These are phyloP conservation scores for Penicillium silybi DNA, from an alignment of 495 filamentous ascomycete species.

Conservation along the genomic window DNA sequence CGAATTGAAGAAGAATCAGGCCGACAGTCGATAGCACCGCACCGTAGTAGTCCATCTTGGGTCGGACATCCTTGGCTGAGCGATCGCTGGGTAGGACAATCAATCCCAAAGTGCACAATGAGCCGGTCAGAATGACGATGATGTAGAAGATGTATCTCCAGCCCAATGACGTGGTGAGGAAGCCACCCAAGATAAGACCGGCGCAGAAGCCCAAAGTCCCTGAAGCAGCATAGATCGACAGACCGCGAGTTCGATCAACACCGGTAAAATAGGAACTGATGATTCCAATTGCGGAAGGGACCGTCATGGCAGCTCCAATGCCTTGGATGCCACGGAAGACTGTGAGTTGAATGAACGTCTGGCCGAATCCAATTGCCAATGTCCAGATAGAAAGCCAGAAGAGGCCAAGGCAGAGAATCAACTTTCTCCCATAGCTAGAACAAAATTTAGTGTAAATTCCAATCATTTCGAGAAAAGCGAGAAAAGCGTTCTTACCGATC, in stretches of 20 bases:
- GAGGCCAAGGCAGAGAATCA: constrained; percentile 31
- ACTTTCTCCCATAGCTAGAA: constrained; percentile 31
- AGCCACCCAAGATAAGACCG: constrained; percentile 35
- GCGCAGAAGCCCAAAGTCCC: constrained; percentile 37
- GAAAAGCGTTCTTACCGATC: constrained; percentile 24
- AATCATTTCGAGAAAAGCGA: no score
- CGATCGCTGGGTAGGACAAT: constrained; percentile 31
- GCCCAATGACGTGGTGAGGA: constrained; percentile 33
- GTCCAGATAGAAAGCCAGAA: constrained; percentile 35
- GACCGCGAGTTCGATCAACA: constrained; percentile 29
- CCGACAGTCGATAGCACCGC: constrained; percentile 32
- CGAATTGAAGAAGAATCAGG: constrained; percentile 36
- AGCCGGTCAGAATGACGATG: constrained; percentile 32
- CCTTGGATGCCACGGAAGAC: constrained; percentile 36
- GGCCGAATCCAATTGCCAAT: constrained; percentile 34
- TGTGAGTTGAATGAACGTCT: constrained; percentile 33
- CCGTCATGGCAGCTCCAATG: constrained; percentile 35
- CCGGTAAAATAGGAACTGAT: constrained; percentile 39
- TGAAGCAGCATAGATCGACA: constrained; percentile 35
- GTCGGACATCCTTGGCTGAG: constrained; percentile 9
- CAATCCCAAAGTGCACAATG: constrained; percentile 25
- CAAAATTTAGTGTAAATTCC: not conserved
- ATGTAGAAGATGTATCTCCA: constrained; percentile 38
- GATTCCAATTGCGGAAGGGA: constrained; percentile 37
- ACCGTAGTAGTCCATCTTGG: constrained; percentile 33